Evolutionary conservation across 2,329 filamentous ascomycete genomes (phyloP).

Genomic region (Aspergillus sp.): DNA sequence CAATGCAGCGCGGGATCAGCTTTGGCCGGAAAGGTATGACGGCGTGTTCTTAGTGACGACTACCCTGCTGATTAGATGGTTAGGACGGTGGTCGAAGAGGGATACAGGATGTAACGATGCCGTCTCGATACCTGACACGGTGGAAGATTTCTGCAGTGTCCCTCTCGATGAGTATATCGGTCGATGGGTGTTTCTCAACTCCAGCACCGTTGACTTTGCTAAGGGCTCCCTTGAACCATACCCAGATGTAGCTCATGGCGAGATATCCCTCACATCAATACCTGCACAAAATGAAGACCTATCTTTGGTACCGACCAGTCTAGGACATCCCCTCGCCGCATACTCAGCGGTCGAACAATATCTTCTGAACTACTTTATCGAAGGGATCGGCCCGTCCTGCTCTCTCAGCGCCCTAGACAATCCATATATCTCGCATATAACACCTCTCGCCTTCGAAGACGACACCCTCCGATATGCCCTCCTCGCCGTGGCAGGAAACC

Average conservation of each 20-base stretch:
- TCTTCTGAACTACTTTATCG: slow-evolving; percentile 29
- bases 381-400: slow-evolving; percentile 28
- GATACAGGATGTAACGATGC: not conserved
- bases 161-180: slow-evolving; percentile 2
- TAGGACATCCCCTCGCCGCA: slow-evolving; percentile 12
- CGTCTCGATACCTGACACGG: slow-evolving; percentile 8
- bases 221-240: not conserved
- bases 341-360: slow-evolving; percentile 14
- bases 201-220: slow-evolving; percentile 19
- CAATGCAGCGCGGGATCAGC: slow-evolving; percentile 25
- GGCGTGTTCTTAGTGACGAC: not conserved
- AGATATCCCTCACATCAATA: not conserved
- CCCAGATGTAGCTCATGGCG: too few relatives aligned
- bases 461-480: slow-evolving; percentile 24
- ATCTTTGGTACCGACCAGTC: not conserved
- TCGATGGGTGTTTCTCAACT: slow-evolving; percentile 26
- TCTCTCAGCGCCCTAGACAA: slow-evolving; percentile 27
- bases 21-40: slow-evolving; percentile 23
- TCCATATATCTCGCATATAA: slow-evolving; percentile 26
- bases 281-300: not conserved
- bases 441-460: slow-evolving; percentile 21
- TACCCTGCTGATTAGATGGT: slow-evolving; percentile 1
- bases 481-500: slow-evolving; percentile 28
- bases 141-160: slow-evolving; percentile 1
- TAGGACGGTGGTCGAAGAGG: slow-evolving; percentile 9